Evolutionary conservation across 495 filamentous ascomycete genomes (phyloP), one percentile per base, ranked within the genome.

Genomic region (Viridothelium virens): DNA sequence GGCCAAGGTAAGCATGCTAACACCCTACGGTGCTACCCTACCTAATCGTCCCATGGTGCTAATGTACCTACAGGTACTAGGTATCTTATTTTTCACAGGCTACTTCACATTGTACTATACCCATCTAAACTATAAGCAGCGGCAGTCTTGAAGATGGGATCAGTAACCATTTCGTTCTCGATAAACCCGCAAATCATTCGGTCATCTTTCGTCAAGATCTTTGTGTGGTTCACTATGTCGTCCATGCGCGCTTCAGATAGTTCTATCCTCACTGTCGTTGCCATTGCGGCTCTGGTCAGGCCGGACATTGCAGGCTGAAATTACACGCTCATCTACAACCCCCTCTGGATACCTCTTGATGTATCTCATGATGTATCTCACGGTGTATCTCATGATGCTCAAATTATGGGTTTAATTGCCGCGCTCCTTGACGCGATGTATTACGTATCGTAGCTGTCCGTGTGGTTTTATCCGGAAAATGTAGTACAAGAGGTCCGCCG

Each of bases 311-410:
- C 53, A 34, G 63, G 62, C 63, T 68, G 16, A 56, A 69, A 67
- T 67, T 37, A 66, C 31, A 74, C 73, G 0, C 74, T 74, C 61
- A 68, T 76, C 67, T 66, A 66, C 64, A 76, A 76, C 68, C 70
- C 71, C 18, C 56, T 47, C 63, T 74, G 74, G 74, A 72, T 69
- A 11, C 70, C 72, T 25, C 25, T 25, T 25, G 25, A 25, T 25
- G 25, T 25, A 25, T 25, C 25, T 25, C 25, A 25, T 25, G 25
- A 25, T 25, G 25, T 25, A 25, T 25, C 25, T 41, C 74, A 76
- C 65, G 74, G 71, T n/a, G 66, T 71, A 61, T 74, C 74, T 69
- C 72, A 76, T 69, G 74, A 75, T 63, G 73, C 70, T 1, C 74
- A 75, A 65, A 76, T 73, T 38, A 76, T 73, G 72, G 47, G 16